phyloP scores from a whole-genome alignment of 495 filamentous ascomycete genomes.

The Aspergillus diversus region DNA sequence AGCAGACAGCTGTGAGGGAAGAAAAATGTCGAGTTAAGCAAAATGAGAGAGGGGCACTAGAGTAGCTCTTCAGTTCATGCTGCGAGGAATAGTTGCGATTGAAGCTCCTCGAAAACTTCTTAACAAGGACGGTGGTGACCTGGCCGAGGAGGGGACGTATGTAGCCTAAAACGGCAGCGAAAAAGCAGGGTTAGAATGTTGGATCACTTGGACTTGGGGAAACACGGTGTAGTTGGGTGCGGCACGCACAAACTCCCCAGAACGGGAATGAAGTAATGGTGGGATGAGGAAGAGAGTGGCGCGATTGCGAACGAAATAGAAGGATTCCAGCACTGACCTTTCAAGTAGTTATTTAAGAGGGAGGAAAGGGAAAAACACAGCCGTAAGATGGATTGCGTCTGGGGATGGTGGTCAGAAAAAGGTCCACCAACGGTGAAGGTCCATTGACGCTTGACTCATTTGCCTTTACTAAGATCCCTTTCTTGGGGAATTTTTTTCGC shows the following conservation, averaged over 20 bases:
- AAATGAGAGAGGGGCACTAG: constrained; percentile 3
- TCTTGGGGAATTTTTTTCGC: constrained; percentile 26
- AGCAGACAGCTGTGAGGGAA: constrained; percentile 6
- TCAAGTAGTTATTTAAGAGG: background rate
- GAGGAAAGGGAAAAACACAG: background rate
- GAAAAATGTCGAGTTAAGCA: background rate
- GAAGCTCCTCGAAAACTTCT: constrained; percentile 7
- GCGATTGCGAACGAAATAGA: background rate
- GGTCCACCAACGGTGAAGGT: constrained; percentile 15
- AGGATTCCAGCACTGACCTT: constrained; percentile 19
- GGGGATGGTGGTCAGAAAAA: constrained; percentile 10
- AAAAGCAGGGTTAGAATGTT: constrained; percentile 1
- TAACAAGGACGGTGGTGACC: constrained; percentile 1
- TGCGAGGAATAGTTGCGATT: constrained; percentile 18
- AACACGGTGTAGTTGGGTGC: constrained; percentile 9
- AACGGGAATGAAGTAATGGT: constrained; percentile 5
- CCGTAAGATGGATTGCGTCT: constrained; percentile 4
- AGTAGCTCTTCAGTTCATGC: constrained; percentile 43
- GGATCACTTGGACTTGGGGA: background rate
- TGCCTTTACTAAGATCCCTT: constrained; percentile 9
- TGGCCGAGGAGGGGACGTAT: background rate
- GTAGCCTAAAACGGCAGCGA: background rate
- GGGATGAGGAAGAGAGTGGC: background rate
- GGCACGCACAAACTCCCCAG: constrained; percentile 1
- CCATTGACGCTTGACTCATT: constrained; percentile 29